Percentiles rank a stretch among this genome's conserved stretches.
phyloP scores from a whole-genome alignment of 1,284 basidiomycete genomes.

The Irpex lacteus region DNA sequence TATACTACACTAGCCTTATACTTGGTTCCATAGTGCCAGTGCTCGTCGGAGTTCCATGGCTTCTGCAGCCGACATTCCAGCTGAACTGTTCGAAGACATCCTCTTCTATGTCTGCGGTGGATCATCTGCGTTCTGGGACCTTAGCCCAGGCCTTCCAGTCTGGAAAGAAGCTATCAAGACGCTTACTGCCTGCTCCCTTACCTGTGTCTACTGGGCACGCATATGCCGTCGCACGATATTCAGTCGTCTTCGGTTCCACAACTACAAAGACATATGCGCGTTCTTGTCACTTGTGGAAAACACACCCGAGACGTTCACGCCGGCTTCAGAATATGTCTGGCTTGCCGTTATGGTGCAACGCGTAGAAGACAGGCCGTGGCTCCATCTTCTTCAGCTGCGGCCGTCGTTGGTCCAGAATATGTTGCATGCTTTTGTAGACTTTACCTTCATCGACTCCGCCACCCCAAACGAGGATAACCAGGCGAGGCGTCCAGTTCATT shows the following conservation, averaged over 20 bases:
- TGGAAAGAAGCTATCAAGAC: neutral
- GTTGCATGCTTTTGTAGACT: neutral
- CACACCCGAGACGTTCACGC: neutral
- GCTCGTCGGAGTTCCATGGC: neutral
- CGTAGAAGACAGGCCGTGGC: neutral
- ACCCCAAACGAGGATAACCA: no score
- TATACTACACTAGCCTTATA: no score
- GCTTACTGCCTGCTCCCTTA: neutral
- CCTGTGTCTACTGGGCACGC: neutral
- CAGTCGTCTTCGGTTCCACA: neutral
- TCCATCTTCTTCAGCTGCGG: neutral
- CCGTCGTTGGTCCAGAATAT: neutral
- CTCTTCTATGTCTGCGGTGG: neutral
- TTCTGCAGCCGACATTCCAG: neutral
- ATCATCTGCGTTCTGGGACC: neutral
- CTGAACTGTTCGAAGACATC: neutral
- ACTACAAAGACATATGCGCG: neutral
- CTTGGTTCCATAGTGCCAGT: no score
- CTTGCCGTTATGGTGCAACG: neutral
- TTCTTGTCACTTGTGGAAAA: neutral
- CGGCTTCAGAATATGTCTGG: neutral
- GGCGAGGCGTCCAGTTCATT: no score
- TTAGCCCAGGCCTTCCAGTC: neutral
- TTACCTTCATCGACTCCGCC: no score
- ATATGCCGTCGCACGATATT: neutral